Conservation (phyloP, 495 filamentous ascomycete genomes). For the Daldinia concentrica region DNA sequence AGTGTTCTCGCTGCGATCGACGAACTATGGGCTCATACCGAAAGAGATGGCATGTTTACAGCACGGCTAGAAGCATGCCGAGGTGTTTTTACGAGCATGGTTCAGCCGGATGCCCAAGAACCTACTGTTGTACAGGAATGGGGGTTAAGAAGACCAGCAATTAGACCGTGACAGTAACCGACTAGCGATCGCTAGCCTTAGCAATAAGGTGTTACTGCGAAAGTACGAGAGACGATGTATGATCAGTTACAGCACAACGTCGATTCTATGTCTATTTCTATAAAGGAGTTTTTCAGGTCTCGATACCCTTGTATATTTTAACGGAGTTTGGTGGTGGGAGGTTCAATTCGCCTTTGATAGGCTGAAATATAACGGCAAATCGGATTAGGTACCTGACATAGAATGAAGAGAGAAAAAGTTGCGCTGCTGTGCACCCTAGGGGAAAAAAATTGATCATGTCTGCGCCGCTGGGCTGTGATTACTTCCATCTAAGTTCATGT, state of each 20-base stretch:
- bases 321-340: slow-evolving; percentile 3
- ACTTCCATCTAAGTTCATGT: not conserved
- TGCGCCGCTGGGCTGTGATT: not conserved
- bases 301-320: slow-evolving; percentile 38
- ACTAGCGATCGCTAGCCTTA: not conserved
- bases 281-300: slow-evolving; percentile 7
- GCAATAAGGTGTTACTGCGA: not conserved
- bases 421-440: not conserved
- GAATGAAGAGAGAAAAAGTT: not conserved
- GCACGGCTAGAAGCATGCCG: slow-evolving; percentile 46
- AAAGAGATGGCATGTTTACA: slow-evolving; percentile 34
- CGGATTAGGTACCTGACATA: not conserved
- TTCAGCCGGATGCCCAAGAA: slow-evolving; percentile 23
- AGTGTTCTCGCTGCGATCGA: slow-evolving; percentile 54
- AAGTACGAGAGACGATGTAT: slow-evolving; percentile 23
- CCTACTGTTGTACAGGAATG: slow-evolving; percentile 36
- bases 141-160: slow-evolving; percentile 9
- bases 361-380: not conserved
- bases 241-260: slow-evolving; percentile 1
- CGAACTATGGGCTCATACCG: slow-evolving; percentile 35
- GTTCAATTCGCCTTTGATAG: slow-evolving; percentile 7
- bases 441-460: not conserved
- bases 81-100: slow-evolving; percentile 37
- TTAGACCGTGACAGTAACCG: not conserved
- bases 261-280: slow-evolving; percentile 9